These are phyloP conservation scores for Mucor racemosus DNA, from an alignment of 371 early-diverging fungal genomes.

Conservation along the genomic window DNA sequence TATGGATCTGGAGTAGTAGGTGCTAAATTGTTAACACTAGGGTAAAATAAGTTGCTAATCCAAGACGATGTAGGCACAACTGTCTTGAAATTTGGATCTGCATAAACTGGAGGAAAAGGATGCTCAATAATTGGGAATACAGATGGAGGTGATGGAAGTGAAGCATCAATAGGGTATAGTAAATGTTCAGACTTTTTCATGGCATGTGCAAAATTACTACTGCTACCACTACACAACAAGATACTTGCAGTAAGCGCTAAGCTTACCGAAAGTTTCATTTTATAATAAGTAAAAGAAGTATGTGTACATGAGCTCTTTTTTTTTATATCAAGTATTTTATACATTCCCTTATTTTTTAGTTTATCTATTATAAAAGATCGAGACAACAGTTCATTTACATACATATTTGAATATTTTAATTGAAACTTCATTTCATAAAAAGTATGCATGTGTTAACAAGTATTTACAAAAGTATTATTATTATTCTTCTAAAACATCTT, in stretches of 20 bases:
- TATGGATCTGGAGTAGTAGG: constrained; percentile 57
- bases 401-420: constrained; percentile 22
- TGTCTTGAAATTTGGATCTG: constrained; percentile 20
- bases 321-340: neutral
- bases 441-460: too few species aligned
- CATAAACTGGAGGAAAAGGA: constrained; percentile 42
- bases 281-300: neutral
- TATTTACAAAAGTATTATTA: neutral
- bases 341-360: neutral
- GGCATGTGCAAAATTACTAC: neutral
- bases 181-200: neutral
- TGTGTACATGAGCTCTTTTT: neutral
- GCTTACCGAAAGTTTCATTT: constrained; percentile 11
- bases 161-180: neutral
- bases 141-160: constrained; percentile 7
- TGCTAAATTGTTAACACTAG: constrained; percentile 42
- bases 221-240: neutral
- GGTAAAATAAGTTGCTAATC: constrained; percentile 54
- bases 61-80: constrained; percentile 57
- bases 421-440: constrained; percentile 12
- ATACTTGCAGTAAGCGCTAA: constrained; percentile 1
- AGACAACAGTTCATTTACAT: constrained; percentile 3
- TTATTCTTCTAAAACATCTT: constrained; percentile 52
- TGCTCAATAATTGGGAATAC: constrained; percentile 33
- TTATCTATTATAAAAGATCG: neutral